Percentiles rank a stretch among this genome's conserved stretches.
These are phyloP conservation scores for Macrocybe gigantea DNA, from an alignment of 768 basidiomycete genomes.

Conservation along the genomic window DNA sequence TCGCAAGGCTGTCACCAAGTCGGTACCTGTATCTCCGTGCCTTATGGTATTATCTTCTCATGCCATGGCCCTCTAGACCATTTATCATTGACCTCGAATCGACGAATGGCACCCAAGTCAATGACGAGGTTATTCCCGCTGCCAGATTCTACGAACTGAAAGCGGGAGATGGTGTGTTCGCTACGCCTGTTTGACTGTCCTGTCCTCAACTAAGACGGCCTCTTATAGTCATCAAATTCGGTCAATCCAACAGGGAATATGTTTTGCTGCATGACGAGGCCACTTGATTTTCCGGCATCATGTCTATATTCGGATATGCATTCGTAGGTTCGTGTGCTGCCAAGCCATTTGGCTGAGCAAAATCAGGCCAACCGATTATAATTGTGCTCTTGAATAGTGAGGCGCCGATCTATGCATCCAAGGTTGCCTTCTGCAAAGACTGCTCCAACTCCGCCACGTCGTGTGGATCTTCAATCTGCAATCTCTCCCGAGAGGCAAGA, in stretches of 20 bases:
- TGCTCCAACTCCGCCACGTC: background rate
- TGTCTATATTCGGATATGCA: background rate
- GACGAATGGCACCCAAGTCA: constrained; percentile 94
- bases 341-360: too few relatives aligned
- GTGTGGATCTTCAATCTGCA: constrained; percentile 11
- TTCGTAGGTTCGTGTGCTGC: too few relatives aligned
- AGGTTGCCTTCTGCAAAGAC: background rate
- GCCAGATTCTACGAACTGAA: constrained; percentile 85
- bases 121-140: constrained; percentile 77
- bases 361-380: too few relatives aligned
- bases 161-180: constrained; percentile 64
- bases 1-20: constrained; percentile 81
- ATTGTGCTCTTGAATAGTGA: background rate
- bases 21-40: constrained; percentile 20
- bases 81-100: constrained; percentile 98
- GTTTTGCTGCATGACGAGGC: constrained; percentile 81
- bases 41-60: background rate
- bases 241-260: constrained; percentile 75
- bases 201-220: constrained; percentile 1
- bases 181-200: constrained; percentile 1
- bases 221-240: constrained; percentile 75
- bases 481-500: constrained; percentile 26
- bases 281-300: constrained; percentile 17
- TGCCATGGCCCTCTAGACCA: constrained; percentile 46
- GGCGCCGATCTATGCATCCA: background rate